These are phyloP conservation scores for Colletotrichum sansevieriae DNA, from an alignment of 2,329 filamentous ascomycete genomes.

Conservation along the genomic window DNA sequence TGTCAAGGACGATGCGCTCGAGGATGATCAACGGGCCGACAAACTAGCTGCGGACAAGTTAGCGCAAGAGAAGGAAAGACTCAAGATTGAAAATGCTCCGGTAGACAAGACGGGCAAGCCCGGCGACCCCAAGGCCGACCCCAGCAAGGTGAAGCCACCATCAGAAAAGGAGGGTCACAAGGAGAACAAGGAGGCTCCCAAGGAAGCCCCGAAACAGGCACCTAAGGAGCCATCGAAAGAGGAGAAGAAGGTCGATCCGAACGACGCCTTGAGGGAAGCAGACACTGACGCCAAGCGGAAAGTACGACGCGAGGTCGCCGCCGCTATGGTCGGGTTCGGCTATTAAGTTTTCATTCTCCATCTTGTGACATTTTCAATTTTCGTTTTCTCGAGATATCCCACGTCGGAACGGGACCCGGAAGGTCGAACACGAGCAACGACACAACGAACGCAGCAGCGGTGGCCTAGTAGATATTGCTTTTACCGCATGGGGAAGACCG, in stretches of 20 bases:
- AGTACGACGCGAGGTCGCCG: slow-evolving; percentile 33
- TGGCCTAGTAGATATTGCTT: slow-evolving; percentile 22
- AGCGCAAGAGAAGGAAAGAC: slow-evolving; percentile 30
- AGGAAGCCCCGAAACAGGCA: slow-evolving; percentile 20
- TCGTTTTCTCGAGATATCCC: slow-evolving; percentile 25
- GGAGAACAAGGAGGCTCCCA: slow-evolving; percentile 7
- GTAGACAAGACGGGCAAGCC: slow-evolving; percentile 32
- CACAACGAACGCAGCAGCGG: slow-evolving; percentile 1
- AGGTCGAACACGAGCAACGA: slow-evolving; percentile 19
- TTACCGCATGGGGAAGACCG: not conserved
- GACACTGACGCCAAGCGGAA: slow-evolving; percentile 32
- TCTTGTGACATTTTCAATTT: not conserved
- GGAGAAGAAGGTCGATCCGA: slow-evolving; percentile 37
- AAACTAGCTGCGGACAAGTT: slow-evolving; percentile 26
- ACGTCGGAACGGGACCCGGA: slow-evolving; percentile 11
- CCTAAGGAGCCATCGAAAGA: slow-evolving; percentile 1
- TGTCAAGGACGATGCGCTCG: slow-evolving; percentile 30
- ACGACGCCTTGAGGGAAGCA: slow-evolving; percentile 37
- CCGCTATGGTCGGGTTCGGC: slow-evolving; percentile 36
- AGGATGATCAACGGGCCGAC: slow-evolving; percentile 40
- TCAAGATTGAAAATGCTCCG: slow-evolving; percentile 33
- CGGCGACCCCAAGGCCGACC: slow-evolving; percentile 35
- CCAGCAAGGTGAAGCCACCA: slow-evolving; percentile 20
- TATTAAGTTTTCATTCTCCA: slow-evolving; percentile 24
- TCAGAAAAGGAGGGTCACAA: slow-evolving; percentile 5